Base-by-base conservation (phyloP, 2,329 filamentous ascomycete genomes). In the Colletotrichum phormii region DNA sequence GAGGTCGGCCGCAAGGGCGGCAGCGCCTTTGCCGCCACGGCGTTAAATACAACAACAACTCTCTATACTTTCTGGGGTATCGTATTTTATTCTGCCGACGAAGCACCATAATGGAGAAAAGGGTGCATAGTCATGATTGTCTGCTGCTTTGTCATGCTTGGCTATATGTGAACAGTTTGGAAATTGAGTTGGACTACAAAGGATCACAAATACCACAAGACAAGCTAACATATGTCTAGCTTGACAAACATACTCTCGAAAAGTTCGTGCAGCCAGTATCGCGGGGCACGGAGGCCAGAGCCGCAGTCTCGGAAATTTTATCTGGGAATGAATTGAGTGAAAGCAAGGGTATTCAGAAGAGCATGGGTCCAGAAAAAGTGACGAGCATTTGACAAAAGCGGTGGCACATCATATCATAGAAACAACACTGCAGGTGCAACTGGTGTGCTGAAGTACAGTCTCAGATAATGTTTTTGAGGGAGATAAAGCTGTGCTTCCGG, bases 1-100 rank as follows among this genome's bases (percentile, higher is more conserved):
- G n/a, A n/a, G n/a, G n/a, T n/a, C n/a, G n/a, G n/a, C n/a, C n/a
- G n/a, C n/a, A n/a, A n/a, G n/a, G n/a, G n/a, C n/a, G n/a, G n/a
- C n/a, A n/a, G n/a, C n/a, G n/a, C n/a, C n/a, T n/a, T n/a, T n/a
- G n/a, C n/a, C n/a, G n/a, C n/a, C n/a, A n/a, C n/a, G n/a, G n/a
- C n/a, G n/a, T n/a, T n/a, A n/a, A n/a, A n/a, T n/a, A n/a, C n/a
- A n/a, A n/a, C n/a, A n/a, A n/a, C n/a, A n/a, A 78, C 82, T 3
- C 71, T 84, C 24, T 84, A 82, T 60, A 81, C 81, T 0, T 83
- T 83, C 61, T 84, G 82, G 82, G 81, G 82, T 0, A 80, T 84
- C 26, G 75, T 78, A 0, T 64, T 84, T 11, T 84, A 84, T 66
- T 73, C 80, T 2, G 80, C 80, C 0, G 78, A 77, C 6, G 81